A percentile compares a stretch with the other conserved stretches of the same genome.
These are phyloP conservation scores for Ormosia semicastrata DNA, from an alignment of 306 rosid species.

Conservation along the genomic window DNA sequence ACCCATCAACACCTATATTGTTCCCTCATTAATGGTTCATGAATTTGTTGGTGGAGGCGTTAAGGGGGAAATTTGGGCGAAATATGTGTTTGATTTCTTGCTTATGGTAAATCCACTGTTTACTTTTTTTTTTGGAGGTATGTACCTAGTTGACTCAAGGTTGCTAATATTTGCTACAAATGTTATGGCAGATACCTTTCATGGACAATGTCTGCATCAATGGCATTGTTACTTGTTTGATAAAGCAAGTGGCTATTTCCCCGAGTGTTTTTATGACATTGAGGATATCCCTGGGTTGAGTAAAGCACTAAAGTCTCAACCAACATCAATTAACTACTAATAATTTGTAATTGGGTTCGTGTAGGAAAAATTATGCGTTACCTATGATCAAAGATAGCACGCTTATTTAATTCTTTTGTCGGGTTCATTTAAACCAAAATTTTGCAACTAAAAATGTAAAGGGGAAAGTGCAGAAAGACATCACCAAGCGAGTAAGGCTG, in stretches of 20 bases:
- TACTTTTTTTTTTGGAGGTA: no score
- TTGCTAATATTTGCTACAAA: neutral
- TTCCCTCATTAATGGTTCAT: no score
- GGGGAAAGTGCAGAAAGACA: neutral
- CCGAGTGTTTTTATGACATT: neutral
- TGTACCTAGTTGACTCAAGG: neutral
- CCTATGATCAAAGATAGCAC: neutral
- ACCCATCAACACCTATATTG: no score
- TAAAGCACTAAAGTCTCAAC: neutral
- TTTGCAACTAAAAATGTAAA: constrained; percentile 55
- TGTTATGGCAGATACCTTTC: neutral
- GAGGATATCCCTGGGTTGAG: neutral
- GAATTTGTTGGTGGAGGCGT: no score
- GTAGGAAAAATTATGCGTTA: neutral
- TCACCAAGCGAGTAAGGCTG: neutral
- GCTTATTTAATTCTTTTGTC: neutral
- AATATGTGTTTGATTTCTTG: no score
- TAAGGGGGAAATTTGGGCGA: no score
- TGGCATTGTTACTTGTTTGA: no score
- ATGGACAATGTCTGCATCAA: neutral
- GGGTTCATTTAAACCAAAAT: constrained; percentile 46
- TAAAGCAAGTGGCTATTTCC: no score
- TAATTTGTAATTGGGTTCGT: neutral
- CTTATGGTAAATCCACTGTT: no score
- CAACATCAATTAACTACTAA: neutral